Conservation (phyloP, 148 eudicot genomes). For the Nepenthes gracilis region DNA sequence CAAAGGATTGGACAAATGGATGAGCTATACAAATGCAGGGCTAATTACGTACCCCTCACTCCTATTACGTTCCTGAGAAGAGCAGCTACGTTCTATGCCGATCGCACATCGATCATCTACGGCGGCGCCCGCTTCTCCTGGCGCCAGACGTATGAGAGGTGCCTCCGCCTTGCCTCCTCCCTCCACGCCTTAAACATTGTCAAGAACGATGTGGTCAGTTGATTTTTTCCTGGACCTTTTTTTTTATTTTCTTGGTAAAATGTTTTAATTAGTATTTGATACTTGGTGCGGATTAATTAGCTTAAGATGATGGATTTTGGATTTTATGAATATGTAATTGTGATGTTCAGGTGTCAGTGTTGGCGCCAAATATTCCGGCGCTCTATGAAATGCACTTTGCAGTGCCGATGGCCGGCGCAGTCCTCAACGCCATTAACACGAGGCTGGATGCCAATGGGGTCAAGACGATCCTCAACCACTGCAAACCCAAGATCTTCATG, state of each 20-base stretch:
- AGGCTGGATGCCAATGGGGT: conserved; percentile 53
- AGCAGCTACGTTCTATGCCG: conserved; percentile 48
- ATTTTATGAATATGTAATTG: neutral
- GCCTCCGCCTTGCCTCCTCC: conserved; percentile 70
- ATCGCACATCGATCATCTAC: conserved; percentile 63
- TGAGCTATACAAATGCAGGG: conserved; percentile 40
- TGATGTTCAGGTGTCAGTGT: conserved; percentile 52
- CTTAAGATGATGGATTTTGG: too few relatives aligned
- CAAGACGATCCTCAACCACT: conserved; percentile 64
- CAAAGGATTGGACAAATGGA: conserved; percentile 30
- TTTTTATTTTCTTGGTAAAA: neutral
- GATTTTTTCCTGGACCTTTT: neutral
- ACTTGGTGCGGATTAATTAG: too few relatives aligned
- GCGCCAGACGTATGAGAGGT: conserved; percentile 65
- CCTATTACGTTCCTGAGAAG: conserved; percentile 72
- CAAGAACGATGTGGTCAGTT: conserved; percentile 65
- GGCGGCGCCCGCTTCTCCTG: conserved; percentile 50
- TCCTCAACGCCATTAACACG: conserved; percentile 72
- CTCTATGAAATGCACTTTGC: conserved; percentile 91
- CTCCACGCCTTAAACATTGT: conserved; percentile 42
- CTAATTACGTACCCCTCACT: conserved; percentile 62
- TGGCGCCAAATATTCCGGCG: conserved; percentile 89
- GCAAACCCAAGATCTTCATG: conserved; percentile 63
- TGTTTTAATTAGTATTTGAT: neutral
- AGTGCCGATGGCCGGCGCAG: conserved; percentile 91